Evolutionary conservation across 768 basidiomycete species (phyloP), one percentile per base, ranked within the genome.

Genomic region (Guyanaporus albipodus): DNA sequence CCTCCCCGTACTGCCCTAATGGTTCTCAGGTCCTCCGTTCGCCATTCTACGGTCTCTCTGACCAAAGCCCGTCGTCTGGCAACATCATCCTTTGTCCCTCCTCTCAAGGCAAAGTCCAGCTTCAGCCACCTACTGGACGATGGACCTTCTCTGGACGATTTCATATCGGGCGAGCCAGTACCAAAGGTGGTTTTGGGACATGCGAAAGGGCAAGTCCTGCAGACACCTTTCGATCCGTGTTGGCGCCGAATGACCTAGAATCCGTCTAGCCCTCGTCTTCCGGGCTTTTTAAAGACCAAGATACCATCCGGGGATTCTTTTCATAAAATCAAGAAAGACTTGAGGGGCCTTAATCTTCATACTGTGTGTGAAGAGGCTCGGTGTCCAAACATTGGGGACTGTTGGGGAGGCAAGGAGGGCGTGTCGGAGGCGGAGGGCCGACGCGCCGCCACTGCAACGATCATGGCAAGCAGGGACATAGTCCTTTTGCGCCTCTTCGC

Each of bases 351-450:
- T 2, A 80, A 80, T 8, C 73, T 99, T 38, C 92, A 96, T 60
- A 99, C 96, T 0, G 96, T 99, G 2, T 99, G 96, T 60, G 96
- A 99, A 68, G 96, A 99, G 66, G 96, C 96, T 28, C 79, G 94
- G 52, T 99, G 96, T 73, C 96, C 96, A 0, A 99, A 99, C 60
- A 97, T 99, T 46, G 96, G 95, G n/a, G 95, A 98, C 61, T 99
- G 96, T 60, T 99, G 96, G 96, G 92, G 96, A 33, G 93, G 93
- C 8, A 84, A 83, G 58, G 73, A 78, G 26, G 79, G 74, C 38
- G 73, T 67, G 33, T 80, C 78, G 7, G 82, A 83, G 42, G 78
- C 77, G 48, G 87, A 88, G 45, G 85, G 82, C 24, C 83, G 85
- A 55, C 82, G 82, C 48, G 78, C 80, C 39, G 96, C 96, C 19